Conservation (phyloP, 768 basidiomycete species). For the Auriculariales sp. region DNA sequence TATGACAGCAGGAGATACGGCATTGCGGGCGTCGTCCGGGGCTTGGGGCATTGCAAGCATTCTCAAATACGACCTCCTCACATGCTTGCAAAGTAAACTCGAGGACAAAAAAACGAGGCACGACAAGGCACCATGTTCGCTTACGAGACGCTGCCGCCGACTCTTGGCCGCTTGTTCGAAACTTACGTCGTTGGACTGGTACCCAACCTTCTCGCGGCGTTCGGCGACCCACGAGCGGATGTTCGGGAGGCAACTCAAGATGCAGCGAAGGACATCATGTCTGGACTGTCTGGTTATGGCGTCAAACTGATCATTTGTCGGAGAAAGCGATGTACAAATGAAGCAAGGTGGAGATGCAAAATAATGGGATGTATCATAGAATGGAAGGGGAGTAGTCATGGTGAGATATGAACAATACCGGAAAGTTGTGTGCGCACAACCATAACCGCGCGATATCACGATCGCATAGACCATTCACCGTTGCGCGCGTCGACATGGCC, state of each 20-base stretch:
- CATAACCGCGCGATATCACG: too few relatives aligned
- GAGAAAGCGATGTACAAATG: too few relatives aligned
- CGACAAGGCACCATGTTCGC: constrained; percentile 92
- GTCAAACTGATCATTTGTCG: constrained; percentile 97
- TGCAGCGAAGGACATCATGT: constrained; percentile 88
- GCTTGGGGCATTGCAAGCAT: constrained; percentile 76
- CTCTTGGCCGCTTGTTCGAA: constrained; percentile 83
- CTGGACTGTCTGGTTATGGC: constrained; percentile 83
- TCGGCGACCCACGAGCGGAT: constrained; percentile 76
- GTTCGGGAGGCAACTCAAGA: constrained; percentile 92
- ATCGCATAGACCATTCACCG: too few relatives aligned
- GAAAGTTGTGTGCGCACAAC: too few relatives aligned
- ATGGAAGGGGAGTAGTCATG: too few relatives aligned
- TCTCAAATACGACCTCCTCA: constrained; percentile 71
- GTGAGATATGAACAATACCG: too few relatives aligned
- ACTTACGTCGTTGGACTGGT: constrained; percentile 80
- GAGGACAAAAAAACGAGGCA: constrained; percentile 84
- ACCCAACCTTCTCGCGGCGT: constrained; percentile 66
- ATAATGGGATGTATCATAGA: too few relatives aligned
- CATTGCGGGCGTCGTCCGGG: constrained; percentile 81
- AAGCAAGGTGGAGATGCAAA: too few relatives aligned
- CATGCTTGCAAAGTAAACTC: constrained; percentile 52
- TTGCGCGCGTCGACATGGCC: too few relatives aligned
- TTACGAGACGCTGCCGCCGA: constrained; percentile 78
- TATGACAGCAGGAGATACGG: too few relatives aligned